Conservation (phyloP, 257 asterid genomes). For the Rhazya stricta region DNA sequence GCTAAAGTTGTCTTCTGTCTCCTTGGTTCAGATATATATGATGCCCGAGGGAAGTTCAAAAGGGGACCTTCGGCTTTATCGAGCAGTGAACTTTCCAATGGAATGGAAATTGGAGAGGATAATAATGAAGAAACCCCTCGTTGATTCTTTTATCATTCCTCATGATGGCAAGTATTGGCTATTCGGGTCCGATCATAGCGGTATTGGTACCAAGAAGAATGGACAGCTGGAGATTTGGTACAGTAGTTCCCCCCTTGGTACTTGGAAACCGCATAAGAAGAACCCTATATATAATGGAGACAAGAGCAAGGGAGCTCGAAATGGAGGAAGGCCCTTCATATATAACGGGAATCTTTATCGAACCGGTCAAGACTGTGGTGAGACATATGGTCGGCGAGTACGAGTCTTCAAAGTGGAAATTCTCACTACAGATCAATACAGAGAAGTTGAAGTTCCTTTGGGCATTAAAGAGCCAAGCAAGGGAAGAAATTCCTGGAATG, state of each 20-base stretch:
- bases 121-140: constrained; percentile 63
- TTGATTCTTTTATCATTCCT: constrained; percentile 68
- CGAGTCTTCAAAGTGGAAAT: constrained; percentile 61
- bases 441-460: constrained; percentile 74
- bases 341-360: constrained; percentile 69
- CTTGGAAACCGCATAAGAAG: constrained; percentile 83
- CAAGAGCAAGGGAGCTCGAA: constrained; percentile 81
- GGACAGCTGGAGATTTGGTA: constrained; percentile 92
- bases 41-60: constrained; percentile 87
- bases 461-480: constrained; percentile 49
- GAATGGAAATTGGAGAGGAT: constrained; percentile 68
- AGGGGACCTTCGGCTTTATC: constrained; percentile 94
- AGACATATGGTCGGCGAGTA: constrained; percentile 60
- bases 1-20: background rate
- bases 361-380: constrained; percentile 86
- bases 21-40: constrained; percentile 66
- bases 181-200: constrained; percentile 88
- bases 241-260: constrained; percentile 78
- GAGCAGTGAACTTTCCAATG: constrained; percentile 70
- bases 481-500: constrained; percentile 88
- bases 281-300: constrained; percentile 73
- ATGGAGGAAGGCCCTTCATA: constrained; percentile 89
- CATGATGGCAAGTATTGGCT: constrained; percentile 80
- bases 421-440: constrained; percentile 55
- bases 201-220: constrained; percentile 60